phyloP scores from a whole-genome alignment of 176 grass and related monocot genomes.

The Elymus sibiricus region DNA sequence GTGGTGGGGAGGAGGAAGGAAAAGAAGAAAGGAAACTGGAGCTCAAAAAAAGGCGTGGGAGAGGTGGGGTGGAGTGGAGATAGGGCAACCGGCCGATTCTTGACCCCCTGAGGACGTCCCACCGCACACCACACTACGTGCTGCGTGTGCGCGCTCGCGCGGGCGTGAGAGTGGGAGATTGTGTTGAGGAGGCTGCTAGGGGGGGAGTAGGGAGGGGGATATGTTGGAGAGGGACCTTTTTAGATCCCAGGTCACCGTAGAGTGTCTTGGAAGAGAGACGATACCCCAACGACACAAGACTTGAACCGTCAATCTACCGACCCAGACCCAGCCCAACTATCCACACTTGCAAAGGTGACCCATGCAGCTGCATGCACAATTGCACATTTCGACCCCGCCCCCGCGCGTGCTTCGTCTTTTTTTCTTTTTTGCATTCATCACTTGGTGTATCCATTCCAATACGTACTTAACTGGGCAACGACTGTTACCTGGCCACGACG shows the following conservation, averaged over 20 bases:
- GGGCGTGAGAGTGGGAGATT: background rate
- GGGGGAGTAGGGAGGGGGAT: background rate
- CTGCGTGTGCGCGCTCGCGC: background rate
- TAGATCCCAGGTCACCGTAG: slow-evolving; percentile 71
- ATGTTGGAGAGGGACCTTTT: background rate
- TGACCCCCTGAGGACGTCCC: slow-evolving; percentile 67
- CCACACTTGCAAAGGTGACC: background rate
- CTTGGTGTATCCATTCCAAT: background rate
- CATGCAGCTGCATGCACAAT: background rate
- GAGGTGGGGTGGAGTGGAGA: slow-evolving; percentile 75
- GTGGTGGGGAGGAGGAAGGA: background rate
- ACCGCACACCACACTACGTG: slow-evolving; percentile 44
- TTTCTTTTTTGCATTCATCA: too few relatives aligned
- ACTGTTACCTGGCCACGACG: background rate
- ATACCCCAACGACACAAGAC: slow-evolving; percentile 57
- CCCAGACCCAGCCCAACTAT: background rate
- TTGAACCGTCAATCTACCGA: slow-evolving; percentile 42
- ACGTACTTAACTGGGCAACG: background rate
- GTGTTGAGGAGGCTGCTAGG: background rate
- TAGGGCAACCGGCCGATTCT: slow-evolving; percentile 83
- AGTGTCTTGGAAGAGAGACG: slow-evolving; percentile 82
- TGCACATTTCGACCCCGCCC: background rate
- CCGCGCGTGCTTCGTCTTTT: background rate
- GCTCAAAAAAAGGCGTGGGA: slow-evolving; percentile 15
- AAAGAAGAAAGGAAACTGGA: background rate